Percentiles rank a stretch among this genome's conserved stretches.
phyloP scores from a whole-genome alignment of 2,329 filamentous ascomycete genomes.

The Scedosporium apiospermum region DNA sequence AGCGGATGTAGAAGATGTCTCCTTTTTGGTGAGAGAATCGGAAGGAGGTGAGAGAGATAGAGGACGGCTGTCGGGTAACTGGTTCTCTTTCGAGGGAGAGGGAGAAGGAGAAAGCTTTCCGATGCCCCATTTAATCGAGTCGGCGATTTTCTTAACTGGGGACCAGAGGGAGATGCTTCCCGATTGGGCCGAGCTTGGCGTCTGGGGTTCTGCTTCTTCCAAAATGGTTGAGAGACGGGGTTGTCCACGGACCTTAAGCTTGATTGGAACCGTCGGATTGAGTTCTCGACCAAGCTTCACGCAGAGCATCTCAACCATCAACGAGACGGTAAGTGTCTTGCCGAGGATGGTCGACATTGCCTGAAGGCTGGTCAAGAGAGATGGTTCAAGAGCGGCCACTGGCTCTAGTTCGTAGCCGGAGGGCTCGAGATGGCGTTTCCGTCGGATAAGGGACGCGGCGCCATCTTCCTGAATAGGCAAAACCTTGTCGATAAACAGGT shows the following conservation, averaged over 20 bases:
- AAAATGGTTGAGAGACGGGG: neutral
- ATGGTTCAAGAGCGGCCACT: neutral
- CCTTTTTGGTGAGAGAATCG: neutral
- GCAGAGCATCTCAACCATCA: neutral
- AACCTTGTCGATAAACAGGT: neutral
- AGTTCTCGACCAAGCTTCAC: neutral
- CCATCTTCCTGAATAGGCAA: neutral
- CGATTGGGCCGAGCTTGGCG: neutral
- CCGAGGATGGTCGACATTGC: neutral
- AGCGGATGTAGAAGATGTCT: neutral
- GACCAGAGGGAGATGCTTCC: neutral
- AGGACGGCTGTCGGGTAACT: neutral
- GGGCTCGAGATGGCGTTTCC: neutral
- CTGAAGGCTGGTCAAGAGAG: neutral
- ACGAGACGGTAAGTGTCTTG: neutral
- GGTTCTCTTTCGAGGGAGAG: neutral
- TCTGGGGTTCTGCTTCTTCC: neutral
- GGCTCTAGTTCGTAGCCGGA: neutral
- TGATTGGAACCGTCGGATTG: neutral
- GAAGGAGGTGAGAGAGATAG: neutral
- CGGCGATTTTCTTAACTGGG: neutral
- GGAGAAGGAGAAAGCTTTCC: slow-evolving; percentile 1
- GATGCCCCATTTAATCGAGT: neutral
- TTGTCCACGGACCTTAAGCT: neutral
- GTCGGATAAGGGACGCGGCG: neutral